Evolutionary conservation across 768 basidiomycete genomes (phyloP).

Genomic region (Tylopilus rubrobrunneus): DNA sequence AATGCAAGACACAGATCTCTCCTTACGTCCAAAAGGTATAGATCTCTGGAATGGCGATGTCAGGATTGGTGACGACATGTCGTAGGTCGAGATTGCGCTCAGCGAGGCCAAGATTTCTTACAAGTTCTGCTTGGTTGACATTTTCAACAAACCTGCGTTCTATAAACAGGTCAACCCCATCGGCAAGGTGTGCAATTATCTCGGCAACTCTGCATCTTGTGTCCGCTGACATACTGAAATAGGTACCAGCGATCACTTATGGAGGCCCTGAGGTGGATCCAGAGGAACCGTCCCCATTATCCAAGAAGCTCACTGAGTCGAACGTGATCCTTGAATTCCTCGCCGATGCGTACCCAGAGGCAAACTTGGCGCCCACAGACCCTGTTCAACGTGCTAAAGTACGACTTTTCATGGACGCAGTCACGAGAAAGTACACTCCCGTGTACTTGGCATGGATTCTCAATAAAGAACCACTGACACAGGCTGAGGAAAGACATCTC

Average conservation of each 20-base stretch:
- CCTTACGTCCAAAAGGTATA: too few relatives aligned
- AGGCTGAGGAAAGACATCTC: slow-evolving; percentile 32
- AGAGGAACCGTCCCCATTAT: slow-evolving; percentile 52
- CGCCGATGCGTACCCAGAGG: slow-evolving; percentile 49
- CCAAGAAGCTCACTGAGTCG: slow-evolving; percentile 58
- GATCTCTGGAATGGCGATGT: too few relatives aligned
- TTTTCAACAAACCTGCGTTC: slow-evolving; percentile 63
- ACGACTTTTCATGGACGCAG: slow-evolving; percentile 59
- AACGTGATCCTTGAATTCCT: slow-evolving; percentile 61
- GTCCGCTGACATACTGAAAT: background rate
- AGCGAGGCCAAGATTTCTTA: slow-evolving; percentile 47
- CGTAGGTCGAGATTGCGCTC: slow-evolving; percentile 53
- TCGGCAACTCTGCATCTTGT: background rate
- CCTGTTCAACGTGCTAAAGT: slow-evolving; percentile 51
- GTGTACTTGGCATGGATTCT: slow-evolving; percentile 33
- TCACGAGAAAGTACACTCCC: slow-evolving; percentile 41
- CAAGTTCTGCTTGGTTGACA: slow-evolving; percentile 50
- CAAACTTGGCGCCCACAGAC: slow-evolving; percentile 46
- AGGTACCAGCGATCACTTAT: slow-evolving; percentile 52
- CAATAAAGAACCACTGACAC: slow-evolving; percentile 30
- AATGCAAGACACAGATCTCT: too few relatives aligned
- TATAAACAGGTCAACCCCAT: slow-evolving; percentile 61
- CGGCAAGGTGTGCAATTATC: slow-evolving; percentile 45
- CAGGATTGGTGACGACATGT: too few relatives aligned
- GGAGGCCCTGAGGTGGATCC: slow-evolving; percentile 53